Percentiles rank a stretch among this genome's conserved stretches.
Conservation (phyloP, 768 basidiomycete species). For the Psilocybe subaeruginosa region DNA sequence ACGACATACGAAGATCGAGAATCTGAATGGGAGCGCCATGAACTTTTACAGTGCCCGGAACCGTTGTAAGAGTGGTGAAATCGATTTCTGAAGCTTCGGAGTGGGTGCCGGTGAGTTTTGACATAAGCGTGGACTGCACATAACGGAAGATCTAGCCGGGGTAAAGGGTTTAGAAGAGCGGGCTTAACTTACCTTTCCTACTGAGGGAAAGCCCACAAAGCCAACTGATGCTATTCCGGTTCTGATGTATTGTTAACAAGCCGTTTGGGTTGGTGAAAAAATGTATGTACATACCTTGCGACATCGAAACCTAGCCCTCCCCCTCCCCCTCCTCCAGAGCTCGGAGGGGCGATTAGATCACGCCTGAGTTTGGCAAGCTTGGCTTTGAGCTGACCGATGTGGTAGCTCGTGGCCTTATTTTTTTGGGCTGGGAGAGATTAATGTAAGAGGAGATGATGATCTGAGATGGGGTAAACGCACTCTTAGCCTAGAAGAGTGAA, state of each 20-base stretch:
- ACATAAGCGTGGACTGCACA: conserved; percentile 86
- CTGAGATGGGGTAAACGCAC: conserved; percentile 43
- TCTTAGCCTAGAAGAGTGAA: conserved; percentile 65
- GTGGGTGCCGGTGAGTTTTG: conserved; percentile 94
- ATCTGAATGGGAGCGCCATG: conserved; percentile 98
- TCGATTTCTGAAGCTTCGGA: conserved; percentile 96
- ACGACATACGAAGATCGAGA: conserved; percentile 77
- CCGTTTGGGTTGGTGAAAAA: not conserved
- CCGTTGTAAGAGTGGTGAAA: conserved; percentile 95
- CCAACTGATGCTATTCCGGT: conserved; percentile 98
- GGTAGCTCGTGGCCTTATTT: conserved; percentile 95
- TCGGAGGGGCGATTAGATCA: conserved; percentile 83
- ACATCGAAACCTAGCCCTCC: conserved; percentile 96
- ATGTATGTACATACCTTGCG: conserved; percentile 51
- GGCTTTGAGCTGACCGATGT: conserved; percentile 95
- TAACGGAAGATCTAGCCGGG: conserved; percentile 8
- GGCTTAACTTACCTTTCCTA: conserved; percentile 72
- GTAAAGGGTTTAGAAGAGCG: not conserved
- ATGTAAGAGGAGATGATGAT: conserved; percentile 13
- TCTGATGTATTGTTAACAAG: conserved; percentile 33
- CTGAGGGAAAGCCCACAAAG: conserved; percentile 91
- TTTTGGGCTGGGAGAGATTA: conserved; percentile 71
- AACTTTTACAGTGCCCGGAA: conserved; percentile 92
- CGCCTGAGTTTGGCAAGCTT: conserved; percentile 97
- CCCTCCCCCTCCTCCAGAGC: conserved; percentile 83